A percentile compares a stretch with the other conserved stretches of the same genome.
These are phyloP conservation scores for Fusarium neocosmosporiellum DNA, from an alignment of 2,329 filamentous ascomycete genomes.

Conservation along the genomic window DNA sequence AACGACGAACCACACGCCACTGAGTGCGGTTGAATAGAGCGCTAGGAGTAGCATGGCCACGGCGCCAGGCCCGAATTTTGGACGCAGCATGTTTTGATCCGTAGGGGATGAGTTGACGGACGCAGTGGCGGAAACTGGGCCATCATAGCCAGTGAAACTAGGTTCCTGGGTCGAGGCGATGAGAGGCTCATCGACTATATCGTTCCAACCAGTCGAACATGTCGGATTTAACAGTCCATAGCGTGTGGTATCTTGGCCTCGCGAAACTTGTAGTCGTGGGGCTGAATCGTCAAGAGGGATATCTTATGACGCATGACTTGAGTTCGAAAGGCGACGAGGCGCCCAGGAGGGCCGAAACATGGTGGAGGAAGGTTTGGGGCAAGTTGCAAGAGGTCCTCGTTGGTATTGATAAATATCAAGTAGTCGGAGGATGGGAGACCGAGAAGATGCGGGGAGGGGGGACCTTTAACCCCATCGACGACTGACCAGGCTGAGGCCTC, in stretches of 20 bases:
- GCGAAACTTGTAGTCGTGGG: background rate
- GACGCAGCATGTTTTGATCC: fast-evolving
- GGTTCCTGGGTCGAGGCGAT: background rate
- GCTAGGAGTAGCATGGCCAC: background rate
- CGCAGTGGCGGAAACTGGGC: background rate
- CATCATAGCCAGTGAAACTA: background rate
- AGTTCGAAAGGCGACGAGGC: background rate
- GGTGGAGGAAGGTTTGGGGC: background rate
- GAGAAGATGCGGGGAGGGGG: background rate
- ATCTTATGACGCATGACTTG: background rate
- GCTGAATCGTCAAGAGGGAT: background rate
- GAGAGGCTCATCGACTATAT: background rate
- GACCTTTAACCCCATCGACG: background rate
- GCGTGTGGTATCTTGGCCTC: background rate
- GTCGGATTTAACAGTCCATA: background rate
- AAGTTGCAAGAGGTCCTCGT: background rate
- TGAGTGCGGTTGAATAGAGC: background rate
- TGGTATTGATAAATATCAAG: background rate
- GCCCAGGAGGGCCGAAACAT: background rate
- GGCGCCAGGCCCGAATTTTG: background rate
- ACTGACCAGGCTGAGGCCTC: background rate
- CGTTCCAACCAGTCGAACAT: background rate
- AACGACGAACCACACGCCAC: background rate
- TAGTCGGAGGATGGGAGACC: background rate
- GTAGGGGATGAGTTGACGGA: background rate